Conservation (phyloP, 495 filamentous ascomycete genomes). For the Terfezia boudieri region DNA sequence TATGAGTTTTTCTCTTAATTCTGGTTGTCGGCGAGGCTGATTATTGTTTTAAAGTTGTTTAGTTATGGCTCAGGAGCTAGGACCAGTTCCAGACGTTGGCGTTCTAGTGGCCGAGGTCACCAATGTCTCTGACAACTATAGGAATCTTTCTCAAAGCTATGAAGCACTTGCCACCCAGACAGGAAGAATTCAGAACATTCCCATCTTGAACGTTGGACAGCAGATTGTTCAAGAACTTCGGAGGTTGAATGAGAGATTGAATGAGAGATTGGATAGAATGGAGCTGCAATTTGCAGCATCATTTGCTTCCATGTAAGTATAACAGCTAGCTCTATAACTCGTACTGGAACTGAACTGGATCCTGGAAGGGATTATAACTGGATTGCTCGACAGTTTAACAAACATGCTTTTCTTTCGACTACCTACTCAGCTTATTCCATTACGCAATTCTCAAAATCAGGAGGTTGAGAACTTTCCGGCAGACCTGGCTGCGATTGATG, state of each 20-base stretch:
- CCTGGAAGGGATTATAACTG: conserved; percentile 4
- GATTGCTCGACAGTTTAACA: conserved; percentile 5
- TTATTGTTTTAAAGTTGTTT: neutral
- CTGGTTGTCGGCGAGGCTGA: no score
- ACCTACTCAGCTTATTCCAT: conserved; percentile 2
- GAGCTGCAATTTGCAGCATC: neutral
- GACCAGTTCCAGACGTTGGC: conserved; percentile 1
- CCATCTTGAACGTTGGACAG: conserved; percentile 1
- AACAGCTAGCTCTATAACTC: conserved; percentile 1
- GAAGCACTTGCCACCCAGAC: neutral
- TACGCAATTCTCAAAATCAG: conserved; percentile 4
- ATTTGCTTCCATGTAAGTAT: conserved; percentile 4
- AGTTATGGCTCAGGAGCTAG: conserved; percentile 2
- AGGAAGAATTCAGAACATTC: conserved; percentile 3
- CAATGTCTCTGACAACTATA: neutral
- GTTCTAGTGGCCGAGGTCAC: neutral
- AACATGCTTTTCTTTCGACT: conserved; percentile 2
- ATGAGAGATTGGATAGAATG: neutral
- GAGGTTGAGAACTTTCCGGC: conserved; percentile 1
- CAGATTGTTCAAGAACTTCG: neutral
- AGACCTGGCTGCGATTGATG: neutral
- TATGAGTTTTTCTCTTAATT: no score
- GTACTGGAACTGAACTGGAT: conserved; percentile 2
- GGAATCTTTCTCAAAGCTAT: neutral
- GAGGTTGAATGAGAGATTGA: neutral